phyloP scores from a whole-genome alignment of 2,329 filamentous ascomycete genomes.

The Penicillium sp. region DNA sequence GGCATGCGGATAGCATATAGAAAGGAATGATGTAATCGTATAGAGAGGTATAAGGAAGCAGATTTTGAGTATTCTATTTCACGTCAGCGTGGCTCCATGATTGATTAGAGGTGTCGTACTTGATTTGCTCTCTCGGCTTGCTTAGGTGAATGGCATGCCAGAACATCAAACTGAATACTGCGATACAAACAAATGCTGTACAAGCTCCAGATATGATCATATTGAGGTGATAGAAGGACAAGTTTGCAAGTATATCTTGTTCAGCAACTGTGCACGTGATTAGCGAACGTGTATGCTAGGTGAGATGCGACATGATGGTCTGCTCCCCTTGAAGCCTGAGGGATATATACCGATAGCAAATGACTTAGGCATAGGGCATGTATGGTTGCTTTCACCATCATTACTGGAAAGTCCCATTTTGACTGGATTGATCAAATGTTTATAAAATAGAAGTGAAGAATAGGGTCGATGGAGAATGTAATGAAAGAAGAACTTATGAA shows the following conservation, averaged over 20 bases:
- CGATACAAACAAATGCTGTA: slow-evolving; percentile 31
- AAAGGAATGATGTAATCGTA: slow-evolving; percentile 42
- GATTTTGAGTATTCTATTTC: slow-evolving; percentile 44
- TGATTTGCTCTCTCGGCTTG: slow-evolving; percentile 44
- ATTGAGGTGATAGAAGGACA: slow-evolving; percentile 36
- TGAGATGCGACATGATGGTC: no score
- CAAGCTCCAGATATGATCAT: slow-evolving; percentile 39
- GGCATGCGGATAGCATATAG: slow-evolving; percentile 38
- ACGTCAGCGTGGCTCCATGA: not conserved
- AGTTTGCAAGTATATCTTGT: slow-evolving; percentile 14
- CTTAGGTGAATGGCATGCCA: slow-evolving; percentile 43
- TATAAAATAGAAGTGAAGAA: no score
- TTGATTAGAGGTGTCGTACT: slow-evolving; percentile 25
- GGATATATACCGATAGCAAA: not conserved
- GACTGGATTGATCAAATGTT: not conserved
- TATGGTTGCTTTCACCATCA: not conserved
- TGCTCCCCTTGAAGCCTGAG: not conserved
- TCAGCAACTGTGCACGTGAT: not conserved
- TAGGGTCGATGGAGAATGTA: not conserved
- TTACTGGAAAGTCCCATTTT: not conserved
- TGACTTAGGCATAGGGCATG: not conserved
- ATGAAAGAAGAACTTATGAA: not conserved
- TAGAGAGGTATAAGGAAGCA: slow-evolving; percentile 45
- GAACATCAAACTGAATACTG: slow-evolving; percentile 32
- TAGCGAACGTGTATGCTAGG: not conserved